A percentile compares a stretch with the other conserved stretches of the same genome.
phyloP scores from a whole-genome alignment of 140 eudicot genomes.

The Erigeron philadelphicus region DNA sequence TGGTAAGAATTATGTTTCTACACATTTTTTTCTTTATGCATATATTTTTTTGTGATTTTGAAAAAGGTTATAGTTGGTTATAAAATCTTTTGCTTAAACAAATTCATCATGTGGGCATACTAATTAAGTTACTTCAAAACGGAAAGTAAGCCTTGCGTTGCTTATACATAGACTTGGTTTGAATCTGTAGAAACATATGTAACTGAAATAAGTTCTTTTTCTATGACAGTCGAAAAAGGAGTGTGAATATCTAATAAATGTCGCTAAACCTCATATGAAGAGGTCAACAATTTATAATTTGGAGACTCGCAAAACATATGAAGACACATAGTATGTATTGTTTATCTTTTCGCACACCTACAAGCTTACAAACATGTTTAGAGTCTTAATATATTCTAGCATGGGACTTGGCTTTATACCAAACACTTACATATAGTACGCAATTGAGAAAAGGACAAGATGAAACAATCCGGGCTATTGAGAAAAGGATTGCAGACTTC shows the following conservation, averaged over 20 bases:
- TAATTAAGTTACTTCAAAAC: not conserved
- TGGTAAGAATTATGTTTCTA: conserved; percentile 37
- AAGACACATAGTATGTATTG: conserved; percentile 53
- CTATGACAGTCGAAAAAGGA: conserved; percentile 75
- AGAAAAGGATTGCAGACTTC: conserved; percentile 84
- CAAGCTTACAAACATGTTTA: not conserved
- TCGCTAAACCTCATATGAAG: conserved; percentile 85
- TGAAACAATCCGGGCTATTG: conserved; percentile 55
- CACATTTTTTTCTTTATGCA: not conserved
- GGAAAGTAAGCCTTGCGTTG: not conserved
- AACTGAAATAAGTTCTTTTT: conserved; percentile 6
- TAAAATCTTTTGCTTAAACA: not conserved
- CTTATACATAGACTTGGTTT: not conserved
- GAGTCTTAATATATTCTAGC: too few relatives aligned
- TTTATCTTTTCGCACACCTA: not conserved
- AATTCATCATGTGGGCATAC: not conserved
- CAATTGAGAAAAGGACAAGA: conserved; percentile 71
- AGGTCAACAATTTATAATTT: conserved; percentile 85
- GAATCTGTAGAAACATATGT: not conserved
- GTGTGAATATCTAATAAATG: conserved; percentile 67
- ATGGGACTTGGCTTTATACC: not conserved
- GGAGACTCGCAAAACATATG: conserved; percentile 70
- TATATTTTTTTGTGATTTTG: not conserved
- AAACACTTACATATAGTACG: not conserved
- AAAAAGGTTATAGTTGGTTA: not conserved